Base-by-base conservation (phyloP, 257 asterid species). In the Nemophila menziesii region DNA sequence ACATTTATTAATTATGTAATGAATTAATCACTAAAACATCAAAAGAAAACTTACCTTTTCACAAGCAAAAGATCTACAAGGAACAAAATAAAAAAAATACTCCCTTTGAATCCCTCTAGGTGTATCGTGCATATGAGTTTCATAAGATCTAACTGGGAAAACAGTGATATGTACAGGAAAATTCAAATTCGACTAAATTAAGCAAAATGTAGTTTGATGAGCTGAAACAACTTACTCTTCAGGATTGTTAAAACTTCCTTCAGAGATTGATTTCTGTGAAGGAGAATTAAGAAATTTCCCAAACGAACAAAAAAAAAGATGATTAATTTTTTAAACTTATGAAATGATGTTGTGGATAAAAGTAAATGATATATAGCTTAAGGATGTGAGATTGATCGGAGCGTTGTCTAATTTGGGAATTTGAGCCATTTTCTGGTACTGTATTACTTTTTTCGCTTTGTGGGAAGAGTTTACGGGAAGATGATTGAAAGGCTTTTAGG, bases 61-160 rank as follows among this genome's bases (percentile, higher is more conserved):
- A 53, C 94, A 90, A 33, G 45, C 85, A 70, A 90, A 89, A 51
- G 82, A 43, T 18, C 98, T 78, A n/a, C 93, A 92, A 12, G 98
- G 98, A 64, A 79, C 96, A 71, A 90, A 90, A 74, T 85, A 90
- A 41, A 85, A 67, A 67, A 72, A 70, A 64, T 90, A 81, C 59
- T 90, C 96, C 61, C 81, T 79, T 55, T 80, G 87, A 61, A 77
- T 51, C 46, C 96, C 98, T 67, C 81, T 85, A 10, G 94, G 79
- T 19, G 72, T 69, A 51, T 90, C 98, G 54, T 46, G 62, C 80
- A 72, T 65, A 90, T 85, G 65, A 65, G 70, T 66, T 62, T 81
- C 87, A 90, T 81, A 73, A 74, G 72, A 38, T 77, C 80, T 39
- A 79, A 60, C 64, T 81, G 79, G 55, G 94, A n/a, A n/a, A n/a